A percentile compares a stretch with the other conserved stretches of the same genome.
Conservation (phyloP, 331 rosid genomes). For the Rhamnella rubrinervis region DNA sequence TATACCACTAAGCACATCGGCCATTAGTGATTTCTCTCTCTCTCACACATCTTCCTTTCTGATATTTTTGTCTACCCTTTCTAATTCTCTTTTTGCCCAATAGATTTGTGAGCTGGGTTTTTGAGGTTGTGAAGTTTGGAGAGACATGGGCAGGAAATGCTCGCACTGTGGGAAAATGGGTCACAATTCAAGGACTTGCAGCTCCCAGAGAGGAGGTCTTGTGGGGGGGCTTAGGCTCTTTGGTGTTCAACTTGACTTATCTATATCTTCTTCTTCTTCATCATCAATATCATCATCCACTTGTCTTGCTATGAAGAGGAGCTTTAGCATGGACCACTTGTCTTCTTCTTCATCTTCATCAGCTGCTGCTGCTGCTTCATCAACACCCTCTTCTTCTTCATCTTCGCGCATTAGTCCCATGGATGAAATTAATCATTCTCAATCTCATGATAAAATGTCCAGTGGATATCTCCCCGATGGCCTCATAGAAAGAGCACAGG, state of each 20-base stretch:
- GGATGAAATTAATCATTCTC: slow-evolving; percentile 2
- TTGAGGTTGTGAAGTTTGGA: background rate
- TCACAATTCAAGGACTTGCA: slow-evolving; percentile 67
- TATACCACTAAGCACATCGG: slow-evolving; percentile 16
- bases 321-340: slow-evolving; percentile 29
- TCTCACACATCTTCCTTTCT: background rate
- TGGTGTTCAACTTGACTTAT: slow-evolving; percentile 40
- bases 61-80: no score
- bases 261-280: slow-evolving; percentile 16
- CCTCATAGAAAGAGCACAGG: slow-evolving; percentile 19
- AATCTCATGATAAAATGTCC: slow-evolving; percentile 6
- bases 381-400: slow-evolving; percentile 17
- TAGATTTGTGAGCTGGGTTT: background rate
- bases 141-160: slow-evolving; percentile 52
- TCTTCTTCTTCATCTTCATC: slow-evolving; percentile 11
- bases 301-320: slow-evolving; percentile 14
- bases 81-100: background rate
- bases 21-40: slow-evolving; percentile 7
- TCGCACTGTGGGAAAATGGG: slow-evolving; percentile 57
- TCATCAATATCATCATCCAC: background rate
- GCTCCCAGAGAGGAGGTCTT: slow-evolving; percentile 3
- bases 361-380: background rate
- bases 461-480: slow-evolving; percentile 4
- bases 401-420: slow-evolving; percentile 8
- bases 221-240: slow-evolving; percentile 29